These are phyloP conservation scores for Fomitopsis betulina DNA, from an alignment of 1,284 basidiomycete species.

Conservation along the genomic window DNA sequence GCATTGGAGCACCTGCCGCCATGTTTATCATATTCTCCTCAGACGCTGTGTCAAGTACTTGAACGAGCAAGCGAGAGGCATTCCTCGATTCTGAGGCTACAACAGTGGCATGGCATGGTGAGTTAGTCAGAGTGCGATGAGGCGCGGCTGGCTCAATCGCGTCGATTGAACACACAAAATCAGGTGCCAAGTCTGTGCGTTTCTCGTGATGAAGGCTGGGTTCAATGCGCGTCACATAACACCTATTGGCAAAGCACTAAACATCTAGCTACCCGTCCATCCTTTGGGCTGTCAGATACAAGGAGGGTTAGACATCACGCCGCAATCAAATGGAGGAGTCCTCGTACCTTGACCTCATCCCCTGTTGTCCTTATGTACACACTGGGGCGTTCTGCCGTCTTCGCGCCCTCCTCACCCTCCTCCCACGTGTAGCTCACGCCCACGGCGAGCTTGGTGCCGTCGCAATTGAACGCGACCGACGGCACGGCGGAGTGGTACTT, in stretches of 20 bases:
- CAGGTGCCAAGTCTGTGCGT: too few relatives aligned
- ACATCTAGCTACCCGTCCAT: slow-evolving; percentile 18
- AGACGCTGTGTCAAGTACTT: too few relatives aligned
- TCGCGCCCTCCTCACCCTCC: slow-evolving; percentile 69
- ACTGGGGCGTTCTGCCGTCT: slow-evolving; percentile 36
- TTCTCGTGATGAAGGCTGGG: too few relatives aligned
- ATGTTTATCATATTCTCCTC: too few relatives aligned
- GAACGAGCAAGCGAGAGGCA: too few relatives aligned
- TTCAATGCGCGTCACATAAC: background rate
- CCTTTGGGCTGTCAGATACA: slow-evolving; percentile 24
- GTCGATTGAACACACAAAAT: too few relatives aligned
- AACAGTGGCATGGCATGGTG: too few relatives aligned
- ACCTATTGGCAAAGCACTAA: background rate
- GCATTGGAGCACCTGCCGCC: too few relatives aligned
- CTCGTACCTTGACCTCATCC: slow-evolving; percentile 54
- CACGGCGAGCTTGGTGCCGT: slow-evolving; percentile 79
- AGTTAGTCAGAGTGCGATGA: too few relatives aligned
- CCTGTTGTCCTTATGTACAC: slow-evolving; percentile 34
- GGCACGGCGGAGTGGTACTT: slow-evolving; percentile 74
- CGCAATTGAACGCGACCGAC: slow-evolving; percentile 75
- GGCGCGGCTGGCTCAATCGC: too few relatives aligned
- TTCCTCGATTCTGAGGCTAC: too few relatives aligned
- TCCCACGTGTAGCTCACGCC: slow-evolving; percentile 88
- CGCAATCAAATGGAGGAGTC: too few relatives aligned
- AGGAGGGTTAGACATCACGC: background rate